Evolutionary conservation across 805 yeast genomes (phyloP).

Genomic region (Candida piceae): DNA sequence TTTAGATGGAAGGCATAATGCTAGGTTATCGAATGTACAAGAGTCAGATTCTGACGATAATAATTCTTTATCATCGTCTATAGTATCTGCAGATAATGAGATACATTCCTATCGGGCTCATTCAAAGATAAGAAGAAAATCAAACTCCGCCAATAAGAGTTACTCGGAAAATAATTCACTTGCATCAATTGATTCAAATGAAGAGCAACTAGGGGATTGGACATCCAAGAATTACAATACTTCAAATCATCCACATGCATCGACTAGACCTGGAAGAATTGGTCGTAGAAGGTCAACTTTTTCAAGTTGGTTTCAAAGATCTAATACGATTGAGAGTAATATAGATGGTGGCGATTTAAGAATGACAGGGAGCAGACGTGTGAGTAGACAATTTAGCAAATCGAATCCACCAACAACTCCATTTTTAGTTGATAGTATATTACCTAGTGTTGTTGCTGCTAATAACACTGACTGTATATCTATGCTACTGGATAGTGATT

Average conservation of each 20-base stretch:
- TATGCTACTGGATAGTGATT: constrained; percentile 10
- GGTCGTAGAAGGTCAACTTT: constrained; percentile 5
- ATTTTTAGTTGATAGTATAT: constrained; percentile 9
- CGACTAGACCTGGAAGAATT: not conserved
- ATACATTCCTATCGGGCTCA: constrained; percentile 4
- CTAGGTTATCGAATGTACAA: too few species aligned
- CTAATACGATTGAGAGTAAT: constrained; percentile 4
- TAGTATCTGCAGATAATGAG: too few species aligned
- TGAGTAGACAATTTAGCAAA: constrained; percentile 13
- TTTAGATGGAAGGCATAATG: too few species aligned
- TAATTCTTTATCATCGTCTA: too few species aligned
- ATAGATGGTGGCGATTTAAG: not conserved
- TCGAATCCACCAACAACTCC: constrained; percentile 9
- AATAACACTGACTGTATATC: constrained; percentile 17
- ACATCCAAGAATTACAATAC: not conserved
- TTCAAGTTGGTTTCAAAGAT: constrained; percentile 9
- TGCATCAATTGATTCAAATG: constrained; percentile 2
- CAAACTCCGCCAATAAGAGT: not conserved
- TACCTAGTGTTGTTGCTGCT: constrained; percentile 9
- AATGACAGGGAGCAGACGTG: not conserved
- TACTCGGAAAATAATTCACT: not conserved
- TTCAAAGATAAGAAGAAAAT: not conserved
- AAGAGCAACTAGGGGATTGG: too few species aligned
- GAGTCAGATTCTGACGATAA: too few species aligned
- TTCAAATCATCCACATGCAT: not conserved